These are phyloP conservation scores for Erythrophleum fordii DNA, from an alignment of 306 rosid genomes.

Conservation along the genomic window DNA sequence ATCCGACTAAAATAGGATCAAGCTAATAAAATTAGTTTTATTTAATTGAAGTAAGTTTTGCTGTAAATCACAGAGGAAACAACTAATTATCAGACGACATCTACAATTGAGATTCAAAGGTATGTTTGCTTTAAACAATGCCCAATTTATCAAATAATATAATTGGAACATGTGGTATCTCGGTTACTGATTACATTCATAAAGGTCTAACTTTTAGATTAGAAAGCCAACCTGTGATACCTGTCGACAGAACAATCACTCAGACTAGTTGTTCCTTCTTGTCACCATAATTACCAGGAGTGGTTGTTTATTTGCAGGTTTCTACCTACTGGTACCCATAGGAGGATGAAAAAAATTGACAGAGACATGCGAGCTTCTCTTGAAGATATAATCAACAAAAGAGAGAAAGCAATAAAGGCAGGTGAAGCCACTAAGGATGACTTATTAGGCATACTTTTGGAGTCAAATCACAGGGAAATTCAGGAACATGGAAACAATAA, in stretches of 20 bases:
- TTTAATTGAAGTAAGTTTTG: not conserved
- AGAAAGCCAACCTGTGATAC: not conserved
- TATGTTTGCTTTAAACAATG: not conserved
- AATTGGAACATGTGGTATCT: not conserved
- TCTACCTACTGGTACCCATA: constrained; percentile 40
- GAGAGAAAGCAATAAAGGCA: constrained; percentile 34
- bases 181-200: not conserved
- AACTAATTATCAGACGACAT: not conserved
- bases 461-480: constrained; percentile 53
- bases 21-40: not conserved
- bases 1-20: not conserved
- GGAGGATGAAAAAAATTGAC: constrained; percentile 39
- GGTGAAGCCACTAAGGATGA: constrained; percentile 46
- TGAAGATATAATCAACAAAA: constrained; percentile 37
- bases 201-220: not conserved
- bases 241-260: not conserved
- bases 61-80: not conserved
- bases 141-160: not conserved
- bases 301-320: constrained; percentile 36
- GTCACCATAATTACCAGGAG: not conserved
- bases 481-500: constrained; percentile 46
- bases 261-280: not conserved
- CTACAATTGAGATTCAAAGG: not conserved
- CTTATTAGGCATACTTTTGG: constrained; percentile 48
- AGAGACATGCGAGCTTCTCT: constrained; percentile 33